A percentile compares a stretch with the other conserved stretches of the same genome.
Evolutionary conservation across 148 eudicot genomes (phyloP).

Genomic region (Euryodendron excelsum): DNA sequence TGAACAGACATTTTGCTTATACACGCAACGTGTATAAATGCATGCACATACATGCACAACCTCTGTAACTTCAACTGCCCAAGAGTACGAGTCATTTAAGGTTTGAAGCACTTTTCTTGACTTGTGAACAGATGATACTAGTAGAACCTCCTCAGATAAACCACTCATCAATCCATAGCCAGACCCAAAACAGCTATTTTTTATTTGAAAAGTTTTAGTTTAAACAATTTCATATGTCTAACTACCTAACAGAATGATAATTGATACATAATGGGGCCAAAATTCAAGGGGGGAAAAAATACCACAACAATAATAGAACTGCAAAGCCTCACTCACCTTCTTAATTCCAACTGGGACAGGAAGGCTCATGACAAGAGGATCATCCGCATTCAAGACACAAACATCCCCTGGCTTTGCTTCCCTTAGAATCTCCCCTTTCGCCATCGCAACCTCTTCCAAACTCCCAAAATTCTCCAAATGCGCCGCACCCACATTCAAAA

Average conservation of each 20-base stretch:
- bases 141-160: too few relatives aligned
- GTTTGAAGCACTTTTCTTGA: too few relatives aligned
- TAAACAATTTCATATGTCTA: too few relatives aligned
- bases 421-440: slow-evolving; percentile 13
- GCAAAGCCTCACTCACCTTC: background rate
- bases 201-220: too few relatives aligned
- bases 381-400: slow-evolving; percentile 14
- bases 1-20: too few relatives aligned
- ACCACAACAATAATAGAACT: background rate
- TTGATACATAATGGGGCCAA: background rate
- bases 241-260: background rate
- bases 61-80: too few relatives aligned
- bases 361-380: slow-evolving; percentile 22
- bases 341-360: slow-evolving; percentile 11
- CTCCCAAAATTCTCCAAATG: slow-evolving; percentile 19
- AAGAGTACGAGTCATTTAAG: too few relatives aligned
- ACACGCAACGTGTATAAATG: too few relatives aligned
- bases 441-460: slow-evolving; percentile 12
- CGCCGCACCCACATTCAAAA: slow-evolving; percentile 18
- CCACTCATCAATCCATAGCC: too few relatives aligned
- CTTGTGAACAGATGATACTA: too few relatives aligned
- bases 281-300: background rate
- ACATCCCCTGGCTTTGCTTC: slow-evolving; percentile 19
- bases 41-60: too few relatives aligned
- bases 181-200: too few relatives aligned